phyloP scores from a whole-genome alignment of 163 green algal species.

The Volvox carteri region DNA sequence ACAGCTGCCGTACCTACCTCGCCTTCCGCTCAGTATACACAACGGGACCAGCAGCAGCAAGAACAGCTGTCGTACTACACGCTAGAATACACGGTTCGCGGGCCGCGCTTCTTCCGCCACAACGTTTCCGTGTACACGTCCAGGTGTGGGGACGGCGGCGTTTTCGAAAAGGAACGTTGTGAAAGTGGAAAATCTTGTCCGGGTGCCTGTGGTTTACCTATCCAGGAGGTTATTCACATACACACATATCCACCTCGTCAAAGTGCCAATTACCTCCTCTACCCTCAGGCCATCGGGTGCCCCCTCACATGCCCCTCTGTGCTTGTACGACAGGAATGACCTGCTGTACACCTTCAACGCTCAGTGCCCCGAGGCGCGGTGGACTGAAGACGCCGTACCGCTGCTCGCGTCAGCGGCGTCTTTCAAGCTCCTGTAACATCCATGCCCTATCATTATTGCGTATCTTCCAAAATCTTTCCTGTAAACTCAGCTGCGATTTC shows the following conservation, averaged over 20 bases:
- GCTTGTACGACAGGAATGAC: slow-evolving; percentile 60
- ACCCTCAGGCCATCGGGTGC: no score
- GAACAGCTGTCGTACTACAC: slow-evolving; percentile 80
- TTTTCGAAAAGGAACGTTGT: no score
- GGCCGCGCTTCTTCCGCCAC: slow-evolving; percentile 77
- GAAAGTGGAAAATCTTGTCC: no score
- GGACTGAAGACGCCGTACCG: slow-evolving; percentile 49
- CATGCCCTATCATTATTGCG: no score
- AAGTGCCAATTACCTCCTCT: no score
- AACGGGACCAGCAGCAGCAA: slow-evolving; percentile 56
- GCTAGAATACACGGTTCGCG: slow-evolving; percentile 81
- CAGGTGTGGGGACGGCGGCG: no score
- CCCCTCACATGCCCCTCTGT: not conserved
- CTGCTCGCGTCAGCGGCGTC: slow-evolving; percentile 60
- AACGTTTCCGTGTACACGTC: slow-evolving; percentile 79
- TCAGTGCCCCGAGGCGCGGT: slow-evolving; percentile 71
- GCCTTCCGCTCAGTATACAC: not conserved
- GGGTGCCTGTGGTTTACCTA: no score
- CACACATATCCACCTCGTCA: no score
- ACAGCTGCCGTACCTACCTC: slow-evolving; percentile 54
- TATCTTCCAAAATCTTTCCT: no score
- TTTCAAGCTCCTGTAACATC: slow-evolving; percentile 60
- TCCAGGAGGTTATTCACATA: no score
- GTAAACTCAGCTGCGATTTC: no score
- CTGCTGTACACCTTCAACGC: slow-evolving; percentile 88